phyloP scores from a whole-genome alignment of 2,329 filamentous ascomycete species.

The Polytolypa hystricis region DNA sequence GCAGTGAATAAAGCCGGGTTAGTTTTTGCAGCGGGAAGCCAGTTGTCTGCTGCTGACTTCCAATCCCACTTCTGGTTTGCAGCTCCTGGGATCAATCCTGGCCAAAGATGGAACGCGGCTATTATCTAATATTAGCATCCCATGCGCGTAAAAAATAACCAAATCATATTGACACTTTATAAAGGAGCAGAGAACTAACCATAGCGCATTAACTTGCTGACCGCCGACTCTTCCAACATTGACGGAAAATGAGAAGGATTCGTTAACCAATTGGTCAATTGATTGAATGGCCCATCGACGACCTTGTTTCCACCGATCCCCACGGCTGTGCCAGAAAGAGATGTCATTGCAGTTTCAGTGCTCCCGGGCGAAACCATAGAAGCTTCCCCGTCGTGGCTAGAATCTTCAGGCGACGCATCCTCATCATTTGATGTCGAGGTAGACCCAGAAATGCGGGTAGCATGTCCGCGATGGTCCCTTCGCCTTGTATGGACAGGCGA shows the following conservation, averaged over 20 bases:
- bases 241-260: conserved; percentile 11
- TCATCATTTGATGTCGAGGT: no score
- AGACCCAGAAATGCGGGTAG: no score
- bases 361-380: no score
- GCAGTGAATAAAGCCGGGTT: conserved; percentile 12
- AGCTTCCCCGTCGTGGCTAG: no score
- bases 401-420: no score
- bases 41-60: conserved; percentile 9
- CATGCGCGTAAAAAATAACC: no score
- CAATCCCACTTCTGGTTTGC: conserved; percentile 10
- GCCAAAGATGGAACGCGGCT: conserved; percentile 14
- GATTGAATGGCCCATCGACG: conserved; percentile 10
- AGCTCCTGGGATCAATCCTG: conserved; percentile 11
- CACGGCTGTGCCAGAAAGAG: no score
- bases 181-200: conserved; percentile 6
- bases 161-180: no score
- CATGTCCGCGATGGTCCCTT: no score
- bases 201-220: conserved; percentile 14
- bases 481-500: no score
- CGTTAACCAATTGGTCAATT: conserved; percentile 8
- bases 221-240: conserved; percentile 10
- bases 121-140: neutral
- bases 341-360: no score
- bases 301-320: no score
- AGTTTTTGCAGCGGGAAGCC: conserved; percentile 12